Conservation (phyloP, 768 basidiomycete genomes). For the Ramaria sp. region DNA sequence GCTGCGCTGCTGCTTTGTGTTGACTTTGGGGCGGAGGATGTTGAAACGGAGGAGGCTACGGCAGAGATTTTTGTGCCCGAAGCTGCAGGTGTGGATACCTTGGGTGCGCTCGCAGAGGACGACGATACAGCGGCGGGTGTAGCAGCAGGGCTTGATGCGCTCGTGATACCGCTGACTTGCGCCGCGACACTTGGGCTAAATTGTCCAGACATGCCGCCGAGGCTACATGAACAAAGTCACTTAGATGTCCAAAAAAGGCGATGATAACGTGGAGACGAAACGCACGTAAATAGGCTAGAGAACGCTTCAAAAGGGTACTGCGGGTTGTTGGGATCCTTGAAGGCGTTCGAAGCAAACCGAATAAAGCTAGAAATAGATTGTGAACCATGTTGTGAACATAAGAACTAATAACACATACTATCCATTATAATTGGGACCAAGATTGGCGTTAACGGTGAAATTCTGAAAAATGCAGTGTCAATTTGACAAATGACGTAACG, state of each 20-base stretch:
- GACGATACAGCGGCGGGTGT: background rate
- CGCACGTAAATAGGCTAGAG: conserved; percentile 70
- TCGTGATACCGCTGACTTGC: background rate
- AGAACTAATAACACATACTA: conserved; percentile 36
- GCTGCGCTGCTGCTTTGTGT: background rate
- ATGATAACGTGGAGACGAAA: conserved; percentile 6
- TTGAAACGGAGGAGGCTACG: background rate
- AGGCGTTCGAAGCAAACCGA: conserved; percentile 49
- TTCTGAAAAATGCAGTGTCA: background rate
- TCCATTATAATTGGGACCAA: conserved; percentile 42
- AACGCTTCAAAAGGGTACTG: conserved; percentile 58
- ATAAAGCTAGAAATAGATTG: conserved; percentile 47
- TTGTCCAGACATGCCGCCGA: conserved; percentile 58
- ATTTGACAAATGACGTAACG: background rate
- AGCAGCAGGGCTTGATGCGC: background rate
- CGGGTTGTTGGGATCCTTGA: conserved; percentile 41
- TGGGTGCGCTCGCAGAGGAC: background rate
- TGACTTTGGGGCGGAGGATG: background rate
- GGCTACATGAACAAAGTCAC: conserved; percentile 23
- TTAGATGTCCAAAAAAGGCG: conserved; percentile 1
- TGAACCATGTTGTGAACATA: background rate
- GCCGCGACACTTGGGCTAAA: conserved; percentile 33
- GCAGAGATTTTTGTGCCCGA: background rate
- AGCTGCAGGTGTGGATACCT: background rate
- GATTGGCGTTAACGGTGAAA: conserved; percentile 40